Conservation (phyloP, 306 rosid genomes). For the Albizia julibrissin region DNA sequence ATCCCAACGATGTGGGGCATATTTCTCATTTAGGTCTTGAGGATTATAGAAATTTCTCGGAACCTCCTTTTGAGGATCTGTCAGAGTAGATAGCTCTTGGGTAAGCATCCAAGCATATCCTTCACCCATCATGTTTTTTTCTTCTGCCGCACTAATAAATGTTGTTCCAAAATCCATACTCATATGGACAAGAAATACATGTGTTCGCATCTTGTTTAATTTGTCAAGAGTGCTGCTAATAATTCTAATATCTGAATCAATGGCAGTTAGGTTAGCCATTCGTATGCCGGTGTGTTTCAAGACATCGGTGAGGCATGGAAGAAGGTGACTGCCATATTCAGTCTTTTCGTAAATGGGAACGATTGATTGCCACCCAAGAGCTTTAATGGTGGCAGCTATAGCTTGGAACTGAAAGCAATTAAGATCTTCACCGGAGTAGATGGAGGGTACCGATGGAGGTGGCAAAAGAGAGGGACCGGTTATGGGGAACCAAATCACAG, state of each 20-base stretch:
- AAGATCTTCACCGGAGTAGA: too few relatives aligned
- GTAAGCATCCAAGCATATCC: conserved; percentile 40
- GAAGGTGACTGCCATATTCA: neutral
- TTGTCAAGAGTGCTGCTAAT: neutral
- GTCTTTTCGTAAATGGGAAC: neutral
- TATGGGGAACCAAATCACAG: conserved; percentile 39
- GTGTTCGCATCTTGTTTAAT: conserved; percentile 6
- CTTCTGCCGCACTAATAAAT: conserved; percentile 33
- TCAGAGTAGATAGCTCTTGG: conserved; percentile 30
- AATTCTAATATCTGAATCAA: neutral
- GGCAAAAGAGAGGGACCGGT: conserved; percentile 42
- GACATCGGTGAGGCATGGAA: neutral
- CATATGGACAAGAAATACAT: conserved; percentile 47
- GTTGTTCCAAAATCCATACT: conserved; percentile 2
- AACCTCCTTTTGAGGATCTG: neutral
- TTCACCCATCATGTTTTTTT: conserved; percentile 28
- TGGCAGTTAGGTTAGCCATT: neutral
- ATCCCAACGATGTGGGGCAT: rapidly evolving
- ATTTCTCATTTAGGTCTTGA: too few relatives aligned
- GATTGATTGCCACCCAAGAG: neutral
- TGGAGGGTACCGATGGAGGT: neutral
- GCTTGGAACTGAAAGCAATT: neutral
- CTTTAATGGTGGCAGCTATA: neutral
- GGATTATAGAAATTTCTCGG: too few relatives aligned
- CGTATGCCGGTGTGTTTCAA: neutral